Conservation (phyloP, 139 green algal species). For the Trebouxia sp. region DNA sequence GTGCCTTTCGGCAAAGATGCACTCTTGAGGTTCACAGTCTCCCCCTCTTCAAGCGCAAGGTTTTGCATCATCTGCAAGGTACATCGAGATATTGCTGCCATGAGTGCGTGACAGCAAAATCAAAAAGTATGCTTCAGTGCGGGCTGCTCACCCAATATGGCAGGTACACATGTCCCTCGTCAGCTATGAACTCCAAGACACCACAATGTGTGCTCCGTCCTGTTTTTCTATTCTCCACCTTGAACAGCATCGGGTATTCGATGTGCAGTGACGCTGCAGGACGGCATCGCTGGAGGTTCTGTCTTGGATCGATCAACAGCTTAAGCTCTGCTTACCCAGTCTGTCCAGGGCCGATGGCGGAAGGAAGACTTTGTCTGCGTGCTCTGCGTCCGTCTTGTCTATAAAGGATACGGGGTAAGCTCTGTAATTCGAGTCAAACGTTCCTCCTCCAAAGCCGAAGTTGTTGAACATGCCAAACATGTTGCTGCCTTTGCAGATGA, state of each 20-base stretch:
- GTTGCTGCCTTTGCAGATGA: not conserved
- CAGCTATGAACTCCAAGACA: conserved; percentile 97
- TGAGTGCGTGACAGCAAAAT: not conserved
- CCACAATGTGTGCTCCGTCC: conserved; percentile 90
- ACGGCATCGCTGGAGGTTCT: not conserved
- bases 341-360: conserved; percentile 93
- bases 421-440: conserved; percentile 84
- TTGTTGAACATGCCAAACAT: conserved; percentile 34
- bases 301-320: not conserved
- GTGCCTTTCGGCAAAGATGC: conserved; percentile 91
- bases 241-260: conserved; percentile 99
- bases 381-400: conserved; percentile 86
- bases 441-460: conserved; percentile 25
- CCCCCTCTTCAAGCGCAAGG: conserved; percentile 88
- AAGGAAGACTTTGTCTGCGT: conserved; percentile 96
- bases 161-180: conserved; percentile 96
- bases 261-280: conserved; percentile 89
- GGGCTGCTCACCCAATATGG: conserved; percentile 86
- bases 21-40: conserved; percentile 82
- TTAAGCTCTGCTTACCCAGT: conserved; percentile 62
- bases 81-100: not conserved
- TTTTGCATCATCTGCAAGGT: conserved; percentile 97
- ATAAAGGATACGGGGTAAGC: conserved; percentile 95
- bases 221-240: conserved; percentile 73
- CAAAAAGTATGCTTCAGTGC: not conserved